Percentiles rank a stretch among this genome's conserved stretches.
Evolutionary conservation across 371 early-diverging fungal genomes (phyloP).

Genomic region (Amoeboaphelidium occidentale): DNA sequence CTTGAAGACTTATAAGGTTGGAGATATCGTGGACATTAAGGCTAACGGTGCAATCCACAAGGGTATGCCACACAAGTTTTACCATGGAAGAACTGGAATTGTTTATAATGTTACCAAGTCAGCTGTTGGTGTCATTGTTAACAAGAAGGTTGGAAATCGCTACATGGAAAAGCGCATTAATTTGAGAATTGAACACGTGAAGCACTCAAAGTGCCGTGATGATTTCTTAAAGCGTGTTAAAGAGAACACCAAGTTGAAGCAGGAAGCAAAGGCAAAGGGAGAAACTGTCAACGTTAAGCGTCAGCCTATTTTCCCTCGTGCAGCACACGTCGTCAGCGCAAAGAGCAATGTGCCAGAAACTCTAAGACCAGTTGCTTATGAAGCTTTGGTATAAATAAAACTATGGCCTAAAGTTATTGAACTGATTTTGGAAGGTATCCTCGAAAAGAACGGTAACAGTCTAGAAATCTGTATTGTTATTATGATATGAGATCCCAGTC

Average conservation of each 20-base stretch:
- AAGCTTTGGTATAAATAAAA: slow-evolving; percentile 10
- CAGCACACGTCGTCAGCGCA: slow-evolving; percentile 57
- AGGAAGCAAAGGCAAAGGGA: slow-evolving; percentile 43
- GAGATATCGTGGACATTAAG: slow-evolving; percentile 96
- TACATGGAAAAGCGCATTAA: slow-evolving; percentile 96
- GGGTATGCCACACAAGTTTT: slow-evolving; percentile 99
- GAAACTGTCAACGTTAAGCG: slow-evolving; percentile 63
- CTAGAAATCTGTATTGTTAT: too few species aligned
- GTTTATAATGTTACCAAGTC: slow-evolving; percentile 97
- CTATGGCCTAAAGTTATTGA: not conserved
- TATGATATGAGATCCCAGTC: not conserved
- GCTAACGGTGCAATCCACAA: slow-evolving; percentile 94
- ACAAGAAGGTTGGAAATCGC: slow-evolving; percentile 95
- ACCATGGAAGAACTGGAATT: slow-evolving; percentile 96
- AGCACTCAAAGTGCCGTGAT: slow-evolving; percentile 97
- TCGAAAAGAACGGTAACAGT: too few species aligned
- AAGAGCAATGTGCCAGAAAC: slow-evolving; percentile 73
- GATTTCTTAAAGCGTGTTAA: slow-evolving; percentile 94
- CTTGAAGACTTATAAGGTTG: slow-evolving; percentile 90
- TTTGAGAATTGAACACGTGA: slow-evolving; percentile 97
- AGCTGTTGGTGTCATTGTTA: slow-evolving; percentile 89
- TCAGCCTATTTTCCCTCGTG: slow-evolving; percentile 72
- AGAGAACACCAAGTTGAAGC: slow-evolving; percentile 62
- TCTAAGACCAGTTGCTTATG: slow-evolving; percentile 81
- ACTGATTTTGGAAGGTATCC: too few species aligned